Percentiles rank a stretch among this genome's conserved stretches.
phyloP scores from a whole-genome alignment of 169 alveolate species.

The Plasmodium knowlesi region DNA sequence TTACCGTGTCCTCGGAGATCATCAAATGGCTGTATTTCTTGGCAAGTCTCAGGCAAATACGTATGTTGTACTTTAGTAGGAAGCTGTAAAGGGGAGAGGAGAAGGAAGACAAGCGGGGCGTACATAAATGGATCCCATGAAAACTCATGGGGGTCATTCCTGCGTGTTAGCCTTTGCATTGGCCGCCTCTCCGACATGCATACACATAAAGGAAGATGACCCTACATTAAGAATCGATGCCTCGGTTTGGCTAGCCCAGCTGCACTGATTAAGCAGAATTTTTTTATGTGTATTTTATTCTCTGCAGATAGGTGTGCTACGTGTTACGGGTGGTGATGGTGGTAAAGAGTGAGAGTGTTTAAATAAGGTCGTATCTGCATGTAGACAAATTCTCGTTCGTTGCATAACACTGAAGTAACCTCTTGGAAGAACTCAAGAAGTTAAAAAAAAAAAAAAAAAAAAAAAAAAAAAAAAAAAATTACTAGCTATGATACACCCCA shows the following conservation, averaged over 20 bases:
- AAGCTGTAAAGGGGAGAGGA: slow-evolving; percentile 18
- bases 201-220: background rate
- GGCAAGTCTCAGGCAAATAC: slow-evolving; percentile 47
- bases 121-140: background rate
- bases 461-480: slow-evolving; percentile 3
- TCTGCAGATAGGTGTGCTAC: slow-evolving; percentile 58
- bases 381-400: background rate
- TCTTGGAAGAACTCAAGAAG: background rate
- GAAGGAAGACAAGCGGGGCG: background rate
- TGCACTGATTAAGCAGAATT: slow-evolving; percentile 65
- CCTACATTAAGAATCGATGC: slow-evolving; percentile 59
- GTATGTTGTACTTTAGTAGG: slow-evolving; percentile 50
- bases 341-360: background rate
- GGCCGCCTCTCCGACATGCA: background rate
- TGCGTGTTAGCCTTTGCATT: background rate
- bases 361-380: background rate
- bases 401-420: background rate
- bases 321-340: background rate
- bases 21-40: slow-evolving; percentile 45
- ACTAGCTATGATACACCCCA: slow-evolving; percentile 75
- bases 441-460: background rate
- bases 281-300: slow-evolving; percentile 40
- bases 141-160: background rate
- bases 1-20: slow-evolving; percentile 39
- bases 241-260: slow-evolving; percentile 74